These are phyloP conservation scores for Suillus alpinus DNA, from an alignment of 768 basidiomycete species.

Conservation along the genomic window DNA sequence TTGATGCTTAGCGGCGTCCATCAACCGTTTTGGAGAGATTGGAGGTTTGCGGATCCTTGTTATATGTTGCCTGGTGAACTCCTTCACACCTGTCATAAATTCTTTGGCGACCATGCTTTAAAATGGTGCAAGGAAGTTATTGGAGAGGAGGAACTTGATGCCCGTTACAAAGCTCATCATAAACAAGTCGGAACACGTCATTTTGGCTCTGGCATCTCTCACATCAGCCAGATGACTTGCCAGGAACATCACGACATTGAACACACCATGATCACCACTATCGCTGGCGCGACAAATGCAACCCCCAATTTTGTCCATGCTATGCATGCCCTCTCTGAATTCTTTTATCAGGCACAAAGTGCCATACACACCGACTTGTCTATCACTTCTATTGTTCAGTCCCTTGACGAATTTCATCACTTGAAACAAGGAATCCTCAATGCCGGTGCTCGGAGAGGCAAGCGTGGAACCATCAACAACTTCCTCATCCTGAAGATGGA, in stretches of 20 bases:
- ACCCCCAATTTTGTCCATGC: constrained; percentile 5
- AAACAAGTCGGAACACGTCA: constrained; percentile 35
- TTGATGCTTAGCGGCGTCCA: constrained; percentile 7
- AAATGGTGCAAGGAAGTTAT: constrained; percentile 37
- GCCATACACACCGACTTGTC: neutral
- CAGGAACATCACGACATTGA: constrained; percentile 37
- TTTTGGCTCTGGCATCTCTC: constrained; percentile 37
- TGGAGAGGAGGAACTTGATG: constrained; percentile 31
- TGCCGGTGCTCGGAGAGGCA: neutral
- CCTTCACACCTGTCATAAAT: constrained; percentile 31
- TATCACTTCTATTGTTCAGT: neutral
- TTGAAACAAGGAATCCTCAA: neutral
- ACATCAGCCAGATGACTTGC: constrained; percentile 41
- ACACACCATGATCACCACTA: constrained; percentile 30
- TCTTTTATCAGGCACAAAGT: neutral
- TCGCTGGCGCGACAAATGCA: constrained; percentile 29
- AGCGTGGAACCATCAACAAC: neutral
- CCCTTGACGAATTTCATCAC: neutral
- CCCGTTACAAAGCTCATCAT: constrained; percentile 25
- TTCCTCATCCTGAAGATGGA: constrained; percentile 2
- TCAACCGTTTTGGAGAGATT: constrained; percentile 36
- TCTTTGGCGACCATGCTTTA: constrained; percentile 29
- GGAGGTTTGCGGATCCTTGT: constrained; percentile 30
- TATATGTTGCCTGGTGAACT: constrained; percentile 34
- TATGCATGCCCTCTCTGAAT: no score